These are phyloP conservation scores for Eucalyptus pauciflora DNA, from an alignment of 345 rosid genomes.

Conservation along the genomic window DNA sequence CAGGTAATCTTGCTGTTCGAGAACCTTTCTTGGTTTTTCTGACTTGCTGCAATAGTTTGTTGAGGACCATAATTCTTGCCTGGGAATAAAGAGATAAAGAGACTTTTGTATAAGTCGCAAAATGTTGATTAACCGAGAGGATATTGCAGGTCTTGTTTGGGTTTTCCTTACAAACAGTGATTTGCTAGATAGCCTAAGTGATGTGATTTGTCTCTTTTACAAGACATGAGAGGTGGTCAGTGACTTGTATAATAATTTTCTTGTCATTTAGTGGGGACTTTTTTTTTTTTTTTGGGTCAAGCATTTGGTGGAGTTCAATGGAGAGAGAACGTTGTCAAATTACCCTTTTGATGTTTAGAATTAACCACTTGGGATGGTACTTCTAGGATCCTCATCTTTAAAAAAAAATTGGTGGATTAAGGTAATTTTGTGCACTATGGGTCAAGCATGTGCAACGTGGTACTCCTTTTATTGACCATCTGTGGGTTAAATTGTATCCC, in stretches of 20 bases:
- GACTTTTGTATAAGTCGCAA: not conserved
- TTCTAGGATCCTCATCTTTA: not conserved
- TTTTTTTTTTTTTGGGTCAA: not conserved
- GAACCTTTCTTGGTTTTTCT: not conserved
- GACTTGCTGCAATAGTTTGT: not conserved
- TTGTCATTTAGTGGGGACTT: not conserved
- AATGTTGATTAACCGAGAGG: not conserved
- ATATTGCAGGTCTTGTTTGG: not conserved
- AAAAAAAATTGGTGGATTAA: not conserved
- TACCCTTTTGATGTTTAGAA: not conserved
- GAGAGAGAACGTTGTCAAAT: not conserved
- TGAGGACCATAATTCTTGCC: not conserved
- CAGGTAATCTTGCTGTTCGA: conserved; percentile 45
- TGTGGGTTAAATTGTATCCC: not conserved
- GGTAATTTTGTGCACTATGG: not conserved
- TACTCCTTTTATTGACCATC: not conserved
- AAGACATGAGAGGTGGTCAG: not conserved
- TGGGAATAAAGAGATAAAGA: not conserved
- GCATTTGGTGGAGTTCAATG: not conserved
- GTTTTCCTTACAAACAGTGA: not conserved
- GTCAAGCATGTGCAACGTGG: not conserved
- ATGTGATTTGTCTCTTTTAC: not conserved
- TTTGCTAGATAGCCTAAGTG: not conserved
- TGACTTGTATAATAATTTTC: not conserved
- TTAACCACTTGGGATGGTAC: not conserved